phyloP scores from a whole-genome alignment of 2,329 filamentous ascomycete genomes.

The Aureobasidium pullulans region DNA sequence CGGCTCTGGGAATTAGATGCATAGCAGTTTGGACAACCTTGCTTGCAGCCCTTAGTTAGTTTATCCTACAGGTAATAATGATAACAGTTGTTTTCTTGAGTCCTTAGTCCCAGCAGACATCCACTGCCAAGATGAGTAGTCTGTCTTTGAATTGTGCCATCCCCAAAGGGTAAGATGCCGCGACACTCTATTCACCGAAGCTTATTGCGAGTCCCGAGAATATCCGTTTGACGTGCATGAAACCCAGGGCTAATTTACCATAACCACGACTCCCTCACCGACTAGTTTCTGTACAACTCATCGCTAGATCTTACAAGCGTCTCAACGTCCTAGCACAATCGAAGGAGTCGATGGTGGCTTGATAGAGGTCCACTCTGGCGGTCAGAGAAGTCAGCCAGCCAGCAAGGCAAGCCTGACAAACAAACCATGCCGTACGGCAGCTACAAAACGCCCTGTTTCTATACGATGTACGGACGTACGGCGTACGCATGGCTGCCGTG shows the following conservation, averaged over 20 bases:
- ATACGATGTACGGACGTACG: not conserved
- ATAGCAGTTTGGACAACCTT: not conserved
- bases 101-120: not conserved
- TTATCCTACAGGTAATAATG: not conserved
- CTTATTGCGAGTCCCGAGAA: not conserved
- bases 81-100: not conserved
- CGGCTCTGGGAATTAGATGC: conserved; percentile 3
- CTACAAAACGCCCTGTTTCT: not conserved
- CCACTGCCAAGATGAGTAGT: not conserved
- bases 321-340: not conserved
- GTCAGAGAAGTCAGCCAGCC: not conserved
- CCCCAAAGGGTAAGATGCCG: not conserved
- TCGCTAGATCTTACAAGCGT: not conserved
- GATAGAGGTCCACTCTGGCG: not conserved
- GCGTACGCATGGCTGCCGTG: not conserved
- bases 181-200: not conserved
- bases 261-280: not conserved
- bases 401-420: not conserved
- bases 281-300: not conserved
- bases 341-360: not conserved
- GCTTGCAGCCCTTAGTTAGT: conserved; percentile 3
- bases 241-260: not conserved
- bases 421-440: not conserved
- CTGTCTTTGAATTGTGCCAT: not conserved
- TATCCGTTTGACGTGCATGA: not conserved